Conservation (phyloP, 306 rosid genomes). For the Prunus padus region DNA sequence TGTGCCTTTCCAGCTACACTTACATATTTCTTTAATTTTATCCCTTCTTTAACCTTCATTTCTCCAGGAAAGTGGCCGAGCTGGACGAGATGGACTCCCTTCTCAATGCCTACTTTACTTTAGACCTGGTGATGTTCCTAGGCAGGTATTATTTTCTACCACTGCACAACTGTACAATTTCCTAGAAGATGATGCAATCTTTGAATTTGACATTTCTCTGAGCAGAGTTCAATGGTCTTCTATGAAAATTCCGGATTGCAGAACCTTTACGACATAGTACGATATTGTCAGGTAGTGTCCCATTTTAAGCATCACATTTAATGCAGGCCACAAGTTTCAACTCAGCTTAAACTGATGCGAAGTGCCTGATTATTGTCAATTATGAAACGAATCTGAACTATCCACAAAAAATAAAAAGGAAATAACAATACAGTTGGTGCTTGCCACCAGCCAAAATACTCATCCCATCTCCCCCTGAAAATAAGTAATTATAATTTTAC, state of each 20-base stretch:
- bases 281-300: constrained; percentile 73
- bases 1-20: constrained; percentile 24
- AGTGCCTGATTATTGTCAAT: neutral
- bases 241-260: constrained; percentile 85
- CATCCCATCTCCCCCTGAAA: neutral
- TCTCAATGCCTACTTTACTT: constrained; percentile 90
- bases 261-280: constrained; percentile 89
- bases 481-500: no score
- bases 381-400: neutral
- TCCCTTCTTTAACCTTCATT: constrained; percentile 25
- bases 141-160: constrained; percentile 57
- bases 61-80: constrained; percentile 94
- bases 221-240: constrained; percentile 98
- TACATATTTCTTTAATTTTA: constrained; percentile 18
- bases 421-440: neutral
- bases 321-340: neutral
- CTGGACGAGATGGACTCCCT: constrained; percentile 97
- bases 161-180: constrained; percentile 3
- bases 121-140: constrained; percentile 85
- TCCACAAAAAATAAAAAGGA: no score
- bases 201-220: constrained; percentile 28
- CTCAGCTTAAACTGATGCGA: neutral
- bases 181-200: constrained; percentile 12
- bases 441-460: neutral
- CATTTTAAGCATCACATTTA: neutral